Percentiles rank a stretch among this genome's conserved stretches.
These are phyloP conservation scores for Coemansia aciculifera DNA, from an alignment of 192 early-diverging fungal species.

Conservation along the genomic window DNA sequence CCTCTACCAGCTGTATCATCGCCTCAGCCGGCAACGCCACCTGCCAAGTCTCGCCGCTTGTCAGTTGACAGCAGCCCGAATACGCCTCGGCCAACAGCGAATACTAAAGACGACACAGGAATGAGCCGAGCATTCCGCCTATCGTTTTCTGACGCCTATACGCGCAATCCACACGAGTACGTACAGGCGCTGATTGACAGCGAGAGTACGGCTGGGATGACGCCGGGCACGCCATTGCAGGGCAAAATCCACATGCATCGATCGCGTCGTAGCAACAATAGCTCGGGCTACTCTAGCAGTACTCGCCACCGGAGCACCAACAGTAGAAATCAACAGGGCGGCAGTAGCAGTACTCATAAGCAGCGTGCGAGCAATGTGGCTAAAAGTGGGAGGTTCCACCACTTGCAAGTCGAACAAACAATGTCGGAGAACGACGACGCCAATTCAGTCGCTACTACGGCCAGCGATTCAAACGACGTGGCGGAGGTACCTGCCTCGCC, in stretches of 20 bases:
- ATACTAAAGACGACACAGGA: neutral
- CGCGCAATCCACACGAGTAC: conserved; percentile 49
- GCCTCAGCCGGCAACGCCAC: conserved; percentile 1
- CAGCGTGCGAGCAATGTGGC: conserved; percentile 3
- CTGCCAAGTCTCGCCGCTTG: conserved; percentile 32
- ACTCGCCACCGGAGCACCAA: neutral
- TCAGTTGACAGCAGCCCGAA: conserved; percentile 23
- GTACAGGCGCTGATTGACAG: conserved; percentile 46
- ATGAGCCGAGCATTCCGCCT: conserved; percentile 48
- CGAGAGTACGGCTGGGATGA: conserved; percentile 16
- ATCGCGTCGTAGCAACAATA: conserved; percentile 24
- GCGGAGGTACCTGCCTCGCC: conserved; percentile 33
- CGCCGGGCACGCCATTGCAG: conserved; percentile 8
- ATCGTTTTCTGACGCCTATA: conserved; percentile 50
- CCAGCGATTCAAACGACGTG: conserved; percentile 45
- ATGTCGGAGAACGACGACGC: conserved; percentile 47
- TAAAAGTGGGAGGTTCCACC: conserved; percentile 35
- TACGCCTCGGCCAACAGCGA: conserved; percentile 2
- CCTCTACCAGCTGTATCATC: neutral
- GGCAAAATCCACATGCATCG: conserved; percentile 13
- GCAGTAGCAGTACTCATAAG: conserved; percentile 17
- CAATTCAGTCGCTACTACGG: conserved; percentile 33
- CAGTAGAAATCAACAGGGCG: neutral
- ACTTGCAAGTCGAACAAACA: conserved; percentile 51
- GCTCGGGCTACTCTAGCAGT: conserved; percentile 5